Conservation (phyloP, 331 rosid genomes). For the Saraca asoca region DNA sequence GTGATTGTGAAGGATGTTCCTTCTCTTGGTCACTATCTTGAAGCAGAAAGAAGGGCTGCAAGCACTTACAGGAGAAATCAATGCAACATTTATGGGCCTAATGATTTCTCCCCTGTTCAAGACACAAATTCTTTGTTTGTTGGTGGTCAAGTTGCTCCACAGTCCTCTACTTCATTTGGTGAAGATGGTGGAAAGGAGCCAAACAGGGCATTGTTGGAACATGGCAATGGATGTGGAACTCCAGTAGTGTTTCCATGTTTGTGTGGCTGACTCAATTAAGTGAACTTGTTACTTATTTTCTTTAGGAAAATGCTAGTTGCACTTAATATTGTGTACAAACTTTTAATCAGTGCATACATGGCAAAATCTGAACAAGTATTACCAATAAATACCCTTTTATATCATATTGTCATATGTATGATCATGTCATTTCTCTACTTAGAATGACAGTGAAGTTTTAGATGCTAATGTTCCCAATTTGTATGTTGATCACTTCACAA, state of each 20-base stretch:
- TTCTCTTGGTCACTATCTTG: constrained; percentile 63
- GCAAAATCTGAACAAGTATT: too few species aligned
- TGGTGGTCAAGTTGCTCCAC: constrained; percentile 37
- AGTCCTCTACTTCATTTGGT: constrained; percentile 26
- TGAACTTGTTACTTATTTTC: background rate
- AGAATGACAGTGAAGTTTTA: too few species aligned
- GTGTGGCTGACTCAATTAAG: constrained; percentile 34
- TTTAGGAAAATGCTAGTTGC: too few species aligned
- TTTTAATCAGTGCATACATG: too few species aligned
- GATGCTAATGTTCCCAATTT: too few species aligned
- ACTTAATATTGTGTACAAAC: too few species aligned
- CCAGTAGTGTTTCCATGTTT: constrained; percentile 34
- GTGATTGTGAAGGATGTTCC: constrained; percentile 47
- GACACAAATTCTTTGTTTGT: constrained; percentile 35
- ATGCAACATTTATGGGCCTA: constrained; percentile 29
- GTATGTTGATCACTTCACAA: too few species aligned
- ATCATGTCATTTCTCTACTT: too few species aligned
- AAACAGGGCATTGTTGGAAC: constrained; percentile 29
- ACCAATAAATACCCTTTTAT: too few species aligned
- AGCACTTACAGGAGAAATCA: constrained; percentile 39
- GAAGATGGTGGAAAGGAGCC: constrained; percentile 31
- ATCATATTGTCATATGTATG: too few species aligned
- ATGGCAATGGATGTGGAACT: constrained; percentile 34
- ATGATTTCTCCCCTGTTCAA: constrained; percentile 30
- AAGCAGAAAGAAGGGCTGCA: constrained; percentile 55